Evolutionary conservation across 257 asterid genomes (phyloP), one percentile per base, ranked within the genome.

Genomic region (Nicotiana knightiana): DNA sequence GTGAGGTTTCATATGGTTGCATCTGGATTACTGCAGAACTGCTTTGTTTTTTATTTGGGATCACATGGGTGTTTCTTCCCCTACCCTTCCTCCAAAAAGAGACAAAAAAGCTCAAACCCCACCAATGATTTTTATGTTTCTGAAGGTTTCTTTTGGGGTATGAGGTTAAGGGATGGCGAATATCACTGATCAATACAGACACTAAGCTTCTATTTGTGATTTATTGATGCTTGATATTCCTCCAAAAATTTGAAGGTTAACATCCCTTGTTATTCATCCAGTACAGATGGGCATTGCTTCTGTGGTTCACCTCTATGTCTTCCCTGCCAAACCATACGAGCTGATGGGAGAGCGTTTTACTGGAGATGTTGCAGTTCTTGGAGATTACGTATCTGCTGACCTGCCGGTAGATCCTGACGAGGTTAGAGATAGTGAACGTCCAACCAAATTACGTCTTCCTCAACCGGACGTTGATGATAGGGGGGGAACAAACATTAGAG

Each of bases 251-350:
- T 51, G 63, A 90, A 84, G 91, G 88, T 88, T 89, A 86, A 84
- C 89, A 81, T 82, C 84, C 83, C 55, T 89, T 87, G 88, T 87
- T 30, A 92, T 90, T 80, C 63, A 86, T 93, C 98, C 98, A 94
- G 99, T 84, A 88, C 99, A 96, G 99, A 96, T 96, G 99, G 97
- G 97, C 85, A 82, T 96, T 64, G 98, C 98, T 89, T 90, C 99
- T 37, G 88, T 82, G 84, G 97, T 90, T 85, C 99, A 96, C 89
- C 95, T 96, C 39, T 93, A 93, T 84, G 98, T 94, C 81, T 96
- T 96, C 91, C 98, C 99, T 33, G 97, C 98, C 87, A 96, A 92
- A 87, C 97, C 98, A 48, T 96, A 96, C 75, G 97, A 93, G 89
- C 85, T 90, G 84, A 93, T 94, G 97, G 98, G 94, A 83, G 99